Percentiles rank a stretch among this genome's conserved stretches.
Evolutionary conservation across 495 filamentous ascomycete species (phyloP).

Genomic region (Penicillium canariense): DNA sequence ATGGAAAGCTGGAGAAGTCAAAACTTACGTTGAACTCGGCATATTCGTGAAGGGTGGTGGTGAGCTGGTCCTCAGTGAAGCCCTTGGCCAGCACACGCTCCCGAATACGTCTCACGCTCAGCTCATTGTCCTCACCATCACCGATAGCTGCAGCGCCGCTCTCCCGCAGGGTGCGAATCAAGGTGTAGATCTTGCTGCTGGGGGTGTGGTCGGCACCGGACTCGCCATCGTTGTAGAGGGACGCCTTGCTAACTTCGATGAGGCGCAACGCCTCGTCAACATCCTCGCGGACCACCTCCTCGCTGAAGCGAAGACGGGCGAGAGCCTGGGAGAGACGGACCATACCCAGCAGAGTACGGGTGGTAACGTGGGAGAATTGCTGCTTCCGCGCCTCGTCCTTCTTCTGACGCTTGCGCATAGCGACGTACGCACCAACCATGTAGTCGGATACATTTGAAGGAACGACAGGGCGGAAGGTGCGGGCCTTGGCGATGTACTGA

Average conservation of each 20-base stretch:
- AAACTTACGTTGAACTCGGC: constrained; percentile 77
- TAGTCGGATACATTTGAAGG: constrained; percentile 85
- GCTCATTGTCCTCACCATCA: constrained; percentile 67
- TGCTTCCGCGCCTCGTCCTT: constrained; percentile 82
- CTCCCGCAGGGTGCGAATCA: constrained; percentile 81
- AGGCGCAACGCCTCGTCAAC: constrained; percentile 93
- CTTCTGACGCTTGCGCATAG: constrained; percentile 84
- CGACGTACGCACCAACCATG: constrained; percentile 93
- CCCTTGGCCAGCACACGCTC: constrained; percentile 93
- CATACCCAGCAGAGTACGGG: constrained; percentile 88
- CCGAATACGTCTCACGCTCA: constrained; percentile 81
- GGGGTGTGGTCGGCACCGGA: constrained; percentile 69
- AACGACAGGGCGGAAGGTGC: constrained; percentile 81
- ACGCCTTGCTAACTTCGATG: constrained; percentile 87
- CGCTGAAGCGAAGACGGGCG: constrained; percentile 86
- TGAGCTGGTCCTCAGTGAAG: constrained; percentile 91
- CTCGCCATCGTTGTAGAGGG: constrained; percentile 65
- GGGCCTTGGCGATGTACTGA: constrained; percentile 90
- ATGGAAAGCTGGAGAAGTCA: constrained; percentile 1
- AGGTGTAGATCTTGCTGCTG: constrained; percentile 87
- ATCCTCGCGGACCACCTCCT: constrained; percentile 81
- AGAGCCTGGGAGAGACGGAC: constrained; percentile 92
- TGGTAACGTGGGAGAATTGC: constrained; percentile 88
- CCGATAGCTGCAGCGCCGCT: constrained; percentile 74
- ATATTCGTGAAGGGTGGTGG: constrained; percentile 85